phyloP scores from a whole-genome alignment of 805 yeast species.

The Pichia membranifaciens region DNA sequence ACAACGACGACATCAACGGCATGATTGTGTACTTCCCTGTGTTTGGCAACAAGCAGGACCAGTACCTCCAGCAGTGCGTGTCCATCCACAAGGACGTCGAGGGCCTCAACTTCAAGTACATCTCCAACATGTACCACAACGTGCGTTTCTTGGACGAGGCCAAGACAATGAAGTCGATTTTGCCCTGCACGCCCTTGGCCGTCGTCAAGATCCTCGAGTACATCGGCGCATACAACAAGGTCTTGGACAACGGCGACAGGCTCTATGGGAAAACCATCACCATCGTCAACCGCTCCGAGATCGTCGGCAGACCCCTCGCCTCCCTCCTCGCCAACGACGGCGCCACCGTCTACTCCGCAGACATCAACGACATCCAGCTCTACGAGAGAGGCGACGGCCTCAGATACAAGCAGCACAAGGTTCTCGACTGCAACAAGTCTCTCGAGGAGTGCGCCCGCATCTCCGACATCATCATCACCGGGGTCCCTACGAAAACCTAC shows the following conservation, averaged over 20 bases:
- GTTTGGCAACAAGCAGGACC: conserved; percentile 91
- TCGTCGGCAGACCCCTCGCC: conserved; percentile 95
- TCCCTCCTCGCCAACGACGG: conserved; percentile 96
- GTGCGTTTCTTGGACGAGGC: conserved; percentile 71
- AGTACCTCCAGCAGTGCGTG: conserved; percentile 89
- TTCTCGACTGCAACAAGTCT: conserved; percentile 47
- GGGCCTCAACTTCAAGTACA: conserved; percentile 84
- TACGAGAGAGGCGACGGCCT: conserved; percentile 94
- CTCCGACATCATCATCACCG: conserved; percentile 92
- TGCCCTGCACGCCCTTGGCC: conserved; percentile 97
- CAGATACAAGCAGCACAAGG: conserved; percentile 75
- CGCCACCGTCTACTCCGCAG: conserved; percentile 91
- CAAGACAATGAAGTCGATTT: conserved; percentile 67
- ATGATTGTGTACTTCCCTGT: conserved; percentile 98
- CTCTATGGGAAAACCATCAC: conserved; percentile 89
- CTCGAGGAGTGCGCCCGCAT: conserved; percentile 60
- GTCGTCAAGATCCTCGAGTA: conserved; percentile 89
- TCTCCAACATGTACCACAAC: conserved; percentile 94
- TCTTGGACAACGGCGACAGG: conserved; percentile 84
- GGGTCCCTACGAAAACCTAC: conserved; percentile 81
- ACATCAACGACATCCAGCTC: conserved; percentile 78
- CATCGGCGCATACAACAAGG: conserved; percentile 76
- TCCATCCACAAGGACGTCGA: conserved; percentile 92
- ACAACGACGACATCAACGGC: conserved; percentile 72
- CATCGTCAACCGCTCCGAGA: conserved; percentile 89